Base-by-base conservation (phyloP, 2,329 filamentous ascomycete species). In the Lecanoromycetidae sp. region DNA sequence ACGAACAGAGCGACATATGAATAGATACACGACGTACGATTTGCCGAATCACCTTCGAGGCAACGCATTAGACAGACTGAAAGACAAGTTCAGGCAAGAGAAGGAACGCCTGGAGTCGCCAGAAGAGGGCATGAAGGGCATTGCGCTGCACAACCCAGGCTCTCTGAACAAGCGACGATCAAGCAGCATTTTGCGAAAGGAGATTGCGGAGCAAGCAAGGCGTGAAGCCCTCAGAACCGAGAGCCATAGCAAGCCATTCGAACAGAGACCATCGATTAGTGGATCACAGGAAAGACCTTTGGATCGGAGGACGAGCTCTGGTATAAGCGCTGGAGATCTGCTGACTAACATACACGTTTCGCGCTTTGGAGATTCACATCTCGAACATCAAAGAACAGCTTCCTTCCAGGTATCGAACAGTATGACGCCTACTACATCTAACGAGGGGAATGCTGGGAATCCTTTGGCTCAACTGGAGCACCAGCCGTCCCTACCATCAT, bases 1-100 rank as follows among this genome's bases (percentile, higher is more conserved):
- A 10, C 83, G 87, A 40, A 95, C 88, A 0, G 91, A 98, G 61
- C 86, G 85, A 61, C 81, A 86, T 53, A 94, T 98, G 84, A 83
- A 91, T 61, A 85, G 84, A 55, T 95, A 87, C 61, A 95, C 90
- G 0, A 82, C 80, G 17, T 91, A 87, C 58, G 87, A 96, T 59
- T 70, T 98, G 36, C 91, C 93, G 1, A 94, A 94, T 56, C 82
- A 91, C 50, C 71, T 98, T 6, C 80, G 88, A 25, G 91, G 91
- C 4, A 77, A 84, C 49, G 84, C 90, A 0, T 61, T 98, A 30
- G 78, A 84, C 52, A 75, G 90, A 17, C 67, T 98, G 17, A 96
- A 96, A 61, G 86, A 94, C 55, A 98, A 96, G 58, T 98, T 98
- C 58, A 77, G 75, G 29, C 76, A 79, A 13, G 91, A 98, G 59